Percentiles rank a stretch among this genome's conserved stretches.
Evolutionary conservation across 2,329 filamentous ascomycete genomes (phyloP).

Genomic region (Celoporthe dispersa): DNA sequence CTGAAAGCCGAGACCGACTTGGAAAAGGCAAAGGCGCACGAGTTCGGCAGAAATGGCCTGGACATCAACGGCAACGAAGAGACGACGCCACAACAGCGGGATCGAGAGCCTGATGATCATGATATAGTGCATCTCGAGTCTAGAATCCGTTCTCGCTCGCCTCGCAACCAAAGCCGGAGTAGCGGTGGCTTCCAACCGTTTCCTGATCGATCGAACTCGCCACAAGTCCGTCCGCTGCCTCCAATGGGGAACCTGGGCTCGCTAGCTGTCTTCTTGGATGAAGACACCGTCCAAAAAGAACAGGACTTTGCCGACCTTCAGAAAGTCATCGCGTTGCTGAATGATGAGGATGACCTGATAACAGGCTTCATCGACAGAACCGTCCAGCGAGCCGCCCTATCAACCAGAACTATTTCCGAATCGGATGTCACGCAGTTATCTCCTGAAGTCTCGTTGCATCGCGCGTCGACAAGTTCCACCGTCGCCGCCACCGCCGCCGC

Average conservation of each 20-base stretch:
- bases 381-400: not conserved
- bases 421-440: not conserved
- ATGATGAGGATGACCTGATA: slow-evolving; percentile 2
- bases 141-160: not conserved
- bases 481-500: not conserved
- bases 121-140: not conserved
- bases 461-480: not conserved
- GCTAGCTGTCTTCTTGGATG: not conserved
- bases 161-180: not conserved
- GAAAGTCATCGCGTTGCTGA: not conserved
- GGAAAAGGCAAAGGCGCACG: not conserved
- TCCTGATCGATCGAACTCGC: not conserved
- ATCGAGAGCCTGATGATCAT: not conserved
- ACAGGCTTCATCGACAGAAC: not conserved
- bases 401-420: not conserved
- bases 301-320: not conserved
- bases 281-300: not conserved
- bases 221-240: not conserved
- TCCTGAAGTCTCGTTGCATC: not conserved
- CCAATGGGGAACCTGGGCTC: not conserved
- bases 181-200: not conserved
- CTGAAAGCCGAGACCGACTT: not conserved
- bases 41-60: not conserved
- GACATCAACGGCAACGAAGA: not conserved
- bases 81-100: not conserved